Evolutionary conservation across 306 rosid genomes (phyloP), one percentile per base, ranked within the genome.

Genomic region (Nissolia schottii): DNA sequence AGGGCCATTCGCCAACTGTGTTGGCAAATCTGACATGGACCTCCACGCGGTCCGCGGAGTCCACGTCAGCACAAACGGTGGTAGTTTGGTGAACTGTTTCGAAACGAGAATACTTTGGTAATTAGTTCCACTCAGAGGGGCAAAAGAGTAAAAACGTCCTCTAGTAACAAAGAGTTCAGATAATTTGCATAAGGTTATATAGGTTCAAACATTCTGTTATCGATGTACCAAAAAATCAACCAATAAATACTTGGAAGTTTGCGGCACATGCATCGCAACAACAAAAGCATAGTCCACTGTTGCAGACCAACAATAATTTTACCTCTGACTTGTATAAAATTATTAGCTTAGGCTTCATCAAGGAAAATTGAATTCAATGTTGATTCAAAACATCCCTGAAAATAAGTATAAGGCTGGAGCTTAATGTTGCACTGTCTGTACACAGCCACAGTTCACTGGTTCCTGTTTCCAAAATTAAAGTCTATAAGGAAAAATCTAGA

Each of bases 341-440:
- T 54, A 54, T 54, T 54, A 24, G 28, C 61, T 53, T 28, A 27
- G n/a, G 22, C 43, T 31, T 58, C 64, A 58, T 2, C 41, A 15
- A 29, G 24, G 24, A 58, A 28, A 58, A 31, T 2, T 6, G 41
- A 35, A 35, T n/a, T 56, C 43, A 31, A 34, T 8, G 45, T 29
- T 34, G 8, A 19, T 62, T 35, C 24, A 37, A 20, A n/a, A 43
- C 4, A 4, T 14, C 16, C 49, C 49, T 2, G 38, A 2, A 10
- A 37, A 9, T 8, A 2, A 1, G 16, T 65, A 25, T 1, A 35
- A 32, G 11, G 19, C 16, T 34, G 4, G 2, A 68, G 48, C 35
- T 18, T 23, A 15, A 24, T 28, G 77, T 23, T 61, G 60, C 27
- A 51, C 29, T 70, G 66, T 61, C 29, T 70, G 66, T 61, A 38